Percentiles rank a stretch among this genome's conserved stretches.
Conservation (phyloP, 768 basidiomycete species). For the Cystobasidium ongulense region DNA sequence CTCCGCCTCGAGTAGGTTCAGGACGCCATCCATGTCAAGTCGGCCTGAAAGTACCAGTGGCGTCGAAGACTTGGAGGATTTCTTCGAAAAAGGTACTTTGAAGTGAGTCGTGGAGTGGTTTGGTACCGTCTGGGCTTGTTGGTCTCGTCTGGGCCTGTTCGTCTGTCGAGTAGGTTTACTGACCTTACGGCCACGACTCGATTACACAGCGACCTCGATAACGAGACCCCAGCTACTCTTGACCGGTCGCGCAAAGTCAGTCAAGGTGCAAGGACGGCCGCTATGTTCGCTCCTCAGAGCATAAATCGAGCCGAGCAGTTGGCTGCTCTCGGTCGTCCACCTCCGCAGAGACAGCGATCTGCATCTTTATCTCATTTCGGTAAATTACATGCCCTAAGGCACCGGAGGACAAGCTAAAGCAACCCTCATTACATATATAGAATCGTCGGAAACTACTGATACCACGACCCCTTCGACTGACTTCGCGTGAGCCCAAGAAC, state of each 20-base stretch:
- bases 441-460: not conserved
- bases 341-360: not conserved
- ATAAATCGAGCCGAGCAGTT: not conserved
- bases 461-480: not conserved
- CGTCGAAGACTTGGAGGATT: constrained; percentile 2
- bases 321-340: not conserved
- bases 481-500: not conserved
- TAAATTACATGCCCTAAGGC: not conserved
- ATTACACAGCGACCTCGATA: not conserved
- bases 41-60: not conserved
- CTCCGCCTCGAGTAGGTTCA: not conserved
- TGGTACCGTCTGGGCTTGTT: no score
- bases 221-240: not conserved
- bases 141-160: not conserved
- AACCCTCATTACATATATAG: not conserved
- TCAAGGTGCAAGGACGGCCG: not conserved
- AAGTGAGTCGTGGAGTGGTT: not conserved
- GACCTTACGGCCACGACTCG: not conserved
- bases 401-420: not conserved
- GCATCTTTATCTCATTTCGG: not conserved
- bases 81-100: not conserved
- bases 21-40: not conserved
- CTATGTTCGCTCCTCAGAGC: not conserved
- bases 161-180: not conserved
- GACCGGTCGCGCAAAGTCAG: not conserved